Evolutionary conservation across 495 filamentous ascomycete species (phyloP), one percentile per base, ranked within the genome.

Genomic region (Daldinia grandis): DNA sequence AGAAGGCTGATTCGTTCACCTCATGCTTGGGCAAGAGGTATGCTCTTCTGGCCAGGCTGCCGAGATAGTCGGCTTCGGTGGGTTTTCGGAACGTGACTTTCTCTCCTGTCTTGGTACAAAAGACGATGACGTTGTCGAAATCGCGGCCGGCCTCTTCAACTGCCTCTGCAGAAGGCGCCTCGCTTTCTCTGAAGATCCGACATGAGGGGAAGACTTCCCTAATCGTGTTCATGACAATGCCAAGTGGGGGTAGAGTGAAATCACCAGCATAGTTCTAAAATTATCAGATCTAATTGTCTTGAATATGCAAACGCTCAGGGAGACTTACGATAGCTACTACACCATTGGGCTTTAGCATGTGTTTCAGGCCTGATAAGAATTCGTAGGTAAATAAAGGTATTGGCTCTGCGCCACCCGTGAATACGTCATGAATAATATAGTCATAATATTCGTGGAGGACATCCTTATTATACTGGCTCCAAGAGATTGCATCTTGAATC

Each of bases 371-470:
- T 33, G 81, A 72, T 12, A 99, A 78, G 72, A 99, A 97, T 70
- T 95, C 91, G 2, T 87, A 68, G 0, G 95, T 98, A 79, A 99
- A 98, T 1, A 99, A 86, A 19, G 89, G 82, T 15, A 93, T 86
- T 1, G 95, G 95, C 75, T 98, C 95, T 2, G 93, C 93, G 61
- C 95, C 95, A 15, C 95, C 95, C 0, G 95, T 99, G 81, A 99
- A 99, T n/a, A 99, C 95, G 73, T 99, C 95, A 72, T 99, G 95
- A 66, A 99, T 83, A 75, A 99, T 94, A 82, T 97, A 98, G 78
- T 97, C 90, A 75, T 90, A 98, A 15, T 84, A 76, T 33, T 80
- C 74, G 3, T 76, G 66, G 1, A 81, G 63, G 6, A 71, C 62
- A 15, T 74, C 69, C 9, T 83, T 79, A 3, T 83, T 74, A 14